Evolutionary conservation across 2,329 filamentous ascomycete genomes (phyloP).

Genomic region (Clarireedia paspali): DNA sequence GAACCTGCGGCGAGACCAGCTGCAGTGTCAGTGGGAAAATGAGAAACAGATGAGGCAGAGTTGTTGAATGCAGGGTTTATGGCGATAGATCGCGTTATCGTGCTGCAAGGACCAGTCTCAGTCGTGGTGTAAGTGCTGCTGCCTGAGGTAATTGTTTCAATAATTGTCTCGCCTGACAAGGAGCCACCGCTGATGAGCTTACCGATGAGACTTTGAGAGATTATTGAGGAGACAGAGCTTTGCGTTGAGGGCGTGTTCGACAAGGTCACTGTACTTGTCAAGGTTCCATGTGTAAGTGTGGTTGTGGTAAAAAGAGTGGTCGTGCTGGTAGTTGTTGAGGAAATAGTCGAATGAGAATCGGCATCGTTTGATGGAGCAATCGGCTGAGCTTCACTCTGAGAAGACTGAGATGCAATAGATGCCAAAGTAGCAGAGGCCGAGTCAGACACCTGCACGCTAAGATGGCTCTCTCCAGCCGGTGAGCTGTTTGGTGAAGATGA

Average conservation of each 20-base stretch:
- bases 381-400: too few species aligned
- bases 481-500: background rate
- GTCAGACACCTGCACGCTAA: too few species aligned
- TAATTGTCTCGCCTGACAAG: background rate
- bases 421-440: too few species aligned
- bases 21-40: too few species aligned
- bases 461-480: too few species aligned
- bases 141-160: constrained; percentile 2
- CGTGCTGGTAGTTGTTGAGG: background rate
- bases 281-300: background rate
- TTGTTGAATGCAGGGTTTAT: background rate
- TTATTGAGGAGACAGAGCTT: background rate
- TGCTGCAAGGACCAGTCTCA: background rate
- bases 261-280: background rate
- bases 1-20: too few species aligned
- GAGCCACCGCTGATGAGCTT: background rate
- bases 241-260: background rate
- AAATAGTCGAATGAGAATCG: background rate
- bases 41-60: background rate
- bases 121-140: constrained; percentile 3
- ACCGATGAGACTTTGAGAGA: constrained; percentile 2
- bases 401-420: too few species aligned
- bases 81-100: constrained; percentile 1
- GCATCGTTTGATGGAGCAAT: background rate
- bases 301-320: background rate